Evolutionary conservation across 495 filamentous ascomycete species (phyloP).

Genomic region (Penicillium angulare): DNA sequence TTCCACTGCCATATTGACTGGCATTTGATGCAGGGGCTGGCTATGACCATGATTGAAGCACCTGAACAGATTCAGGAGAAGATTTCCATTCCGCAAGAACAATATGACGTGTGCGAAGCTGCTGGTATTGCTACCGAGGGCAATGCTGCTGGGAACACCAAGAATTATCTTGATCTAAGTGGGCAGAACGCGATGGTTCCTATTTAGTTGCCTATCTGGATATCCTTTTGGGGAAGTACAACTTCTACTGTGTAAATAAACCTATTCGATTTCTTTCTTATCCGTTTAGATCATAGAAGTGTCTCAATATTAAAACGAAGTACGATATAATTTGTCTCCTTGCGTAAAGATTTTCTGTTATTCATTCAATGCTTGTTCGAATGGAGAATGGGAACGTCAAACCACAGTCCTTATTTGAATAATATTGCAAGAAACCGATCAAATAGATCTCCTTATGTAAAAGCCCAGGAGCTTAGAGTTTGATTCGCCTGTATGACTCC

Average conservation of each 20-base stretch:
- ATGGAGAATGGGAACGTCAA: too few species aligned
- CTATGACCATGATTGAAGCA: conserved; percentile 49
- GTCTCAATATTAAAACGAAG: too few species aligned
- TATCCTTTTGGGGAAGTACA: background rate
- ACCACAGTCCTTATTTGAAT: too few species aligned
- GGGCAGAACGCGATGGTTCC: conserved; percentile 56
- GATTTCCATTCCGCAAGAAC: conserved; percentile 60
- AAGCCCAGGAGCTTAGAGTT: too few species aligned
- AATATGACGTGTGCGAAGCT: conserved; percentile 59
- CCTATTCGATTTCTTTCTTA: background rate
- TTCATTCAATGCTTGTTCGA: too few species aligned
- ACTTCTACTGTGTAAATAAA: background rate
- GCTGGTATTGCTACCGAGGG: conserved; percentile 46
- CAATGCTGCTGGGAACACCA: conserved; percentile 73
- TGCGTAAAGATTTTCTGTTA: too few species aligned
- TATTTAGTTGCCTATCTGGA: background rate
- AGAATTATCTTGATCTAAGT: conserved; percentile 60
- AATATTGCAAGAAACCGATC: too few species aligned
- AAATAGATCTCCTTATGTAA: too few species aligned
- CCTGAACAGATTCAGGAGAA: conserved; percentile 61
- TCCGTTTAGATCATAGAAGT: too few species aligned
- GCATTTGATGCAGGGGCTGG: conserved; percentile 52
- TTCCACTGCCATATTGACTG: conserved; percentile 70
- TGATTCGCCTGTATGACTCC: too few species aligned
- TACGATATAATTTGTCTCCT: too few species aligned